These are phyloP conservation scores for Fagus crenata DNA, from an alignment of 306 rosid genomes.

Conservation along the genomic window DNA sequence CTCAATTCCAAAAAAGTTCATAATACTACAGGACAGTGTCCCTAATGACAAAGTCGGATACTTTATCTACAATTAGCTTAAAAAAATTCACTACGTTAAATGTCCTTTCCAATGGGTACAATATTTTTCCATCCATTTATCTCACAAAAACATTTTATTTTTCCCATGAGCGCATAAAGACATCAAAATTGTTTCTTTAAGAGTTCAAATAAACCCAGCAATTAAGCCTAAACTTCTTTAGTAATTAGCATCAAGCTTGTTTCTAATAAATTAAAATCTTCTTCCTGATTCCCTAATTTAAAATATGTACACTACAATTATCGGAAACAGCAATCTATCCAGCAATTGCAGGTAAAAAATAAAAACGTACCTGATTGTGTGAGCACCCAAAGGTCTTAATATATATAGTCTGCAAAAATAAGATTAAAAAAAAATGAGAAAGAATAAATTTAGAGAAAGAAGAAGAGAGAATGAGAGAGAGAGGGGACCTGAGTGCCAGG, in stretches of 20 bases:
- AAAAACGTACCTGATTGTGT: slow-evolving; percentile 48
- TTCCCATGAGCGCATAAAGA: not conserved
- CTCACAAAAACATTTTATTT: too few relatives aligned
- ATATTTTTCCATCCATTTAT: not conserved
- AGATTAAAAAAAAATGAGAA: not conserved
- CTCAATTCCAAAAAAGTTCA: not conserved
- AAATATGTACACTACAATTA: not conserved
- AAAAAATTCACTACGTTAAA: too few relatives aligned
- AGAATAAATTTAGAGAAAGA: not conserved
- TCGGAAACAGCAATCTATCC: not conserved
- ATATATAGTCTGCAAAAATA: slow-evolving; percentile 46
- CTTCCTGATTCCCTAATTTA: not conserved
- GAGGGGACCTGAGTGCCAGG: slow-evolving; percentile 52
- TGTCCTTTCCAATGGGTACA: not conserved
- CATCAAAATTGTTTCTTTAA: not conserved
- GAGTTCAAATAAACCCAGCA: not conserved
- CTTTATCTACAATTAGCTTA: slow-evolving; percentile 1
- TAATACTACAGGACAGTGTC: too few relatives aligned
- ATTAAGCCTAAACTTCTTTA: not conserved
- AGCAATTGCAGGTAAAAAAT: not conserved
- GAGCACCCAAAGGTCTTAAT: slow-evolving; percentile 65
- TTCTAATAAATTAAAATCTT: not conserved
- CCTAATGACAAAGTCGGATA: not conserved
- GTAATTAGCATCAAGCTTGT: not conserved
- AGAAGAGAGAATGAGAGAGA: not conserved